A percentile compares a stretch with the other conserved stretches of the same genome.
These are phyloP conservation scores for Kwoniella sp. DNA, from an alignment of 768 basidiomycete genomes.

Conservation along the genomic window DNA sequence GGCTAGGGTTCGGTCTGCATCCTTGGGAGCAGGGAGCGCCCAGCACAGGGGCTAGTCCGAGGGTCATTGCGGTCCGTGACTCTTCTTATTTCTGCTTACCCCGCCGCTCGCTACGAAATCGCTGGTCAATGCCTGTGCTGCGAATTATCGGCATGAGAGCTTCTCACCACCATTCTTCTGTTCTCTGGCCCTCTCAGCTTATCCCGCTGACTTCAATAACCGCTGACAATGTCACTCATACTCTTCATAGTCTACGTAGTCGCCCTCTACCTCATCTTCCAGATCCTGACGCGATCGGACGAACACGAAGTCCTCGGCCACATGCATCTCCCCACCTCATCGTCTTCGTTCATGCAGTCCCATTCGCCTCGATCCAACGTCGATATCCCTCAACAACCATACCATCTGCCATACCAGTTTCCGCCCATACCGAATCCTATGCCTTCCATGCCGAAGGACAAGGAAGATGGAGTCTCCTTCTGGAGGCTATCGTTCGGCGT, in stretches of 20 bases:
- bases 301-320: slow-evolving; percentile 45
- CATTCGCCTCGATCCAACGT: slow-evolving; percentile 24
- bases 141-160: too few relatives aligned
- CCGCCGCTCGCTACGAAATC: too few relatives aligned
- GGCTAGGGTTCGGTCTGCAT: too few relatives aligned
- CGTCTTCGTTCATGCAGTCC: slow-evolving; percentile 24
- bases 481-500: slow-evolving; percentile 24
- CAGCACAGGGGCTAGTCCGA: too few relatives aligned
- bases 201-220: not conserved
- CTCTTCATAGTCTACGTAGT: slow-evolving; percentile 43
- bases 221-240: not conserved
- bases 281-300: slow-evolving; percentile 46
- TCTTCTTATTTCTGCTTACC: too few relatives aligned
- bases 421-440: slow-evolving; percentile 35
- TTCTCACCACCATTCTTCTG: too few relatives aligned
- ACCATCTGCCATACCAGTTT: slow-evolving; percentile 40
- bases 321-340: slow-evolving; percentile 16
- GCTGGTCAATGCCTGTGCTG: not conserved
- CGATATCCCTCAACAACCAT: slow-evolving; percentile 19
- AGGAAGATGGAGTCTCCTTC: not conserved
- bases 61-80: too few relatives aligned
- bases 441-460: slow-evolving; percentile 1
- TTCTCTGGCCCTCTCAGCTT: not conserved
- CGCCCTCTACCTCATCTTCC: slow-evolving; percentile 43
- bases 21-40: too few relatives aligned